Base-by-base conservation (phyloP, 2,329 filamentous ascomycete genomes). In the Aspergillus flavus region DNA sequence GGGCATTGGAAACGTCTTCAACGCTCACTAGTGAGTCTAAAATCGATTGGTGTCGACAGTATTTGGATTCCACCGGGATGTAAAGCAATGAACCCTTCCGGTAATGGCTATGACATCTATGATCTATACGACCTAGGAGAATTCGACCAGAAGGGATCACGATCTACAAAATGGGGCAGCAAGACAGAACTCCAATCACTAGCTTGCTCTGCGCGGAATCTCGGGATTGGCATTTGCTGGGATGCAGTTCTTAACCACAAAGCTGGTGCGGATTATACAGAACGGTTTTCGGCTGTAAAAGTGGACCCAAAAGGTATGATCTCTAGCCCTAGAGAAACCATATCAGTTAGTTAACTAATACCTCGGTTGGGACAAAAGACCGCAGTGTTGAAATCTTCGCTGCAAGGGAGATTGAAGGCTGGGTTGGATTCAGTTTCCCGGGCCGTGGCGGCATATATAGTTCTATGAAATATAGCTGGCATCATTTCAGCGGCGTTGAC, bases 191-290 rank as follows among this genome's bases (percentile, higher is more conserved):
- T 92, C n/a, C 67, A 84, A 2, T 78, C 81, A n/a, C 74, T 92
- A 69, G 39, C 39, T 9, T n/a, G 6, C 16, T 41, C 39, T n/a
- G 39, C 56, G 77, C 80, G 2, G 74, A 80, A 23, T 43, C 68
- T 83, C 26, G 85, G 83, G 0, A 80, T 92, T 10, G 83, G 84
- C 0, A 69, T 91, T 0, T 84, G 90, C 67, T 92, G 88, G 83
- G 90, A 92, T 73, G 87, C 88, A 1, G 89, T 93, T 6, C 78
- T 92, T 52, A 92, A 91, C 69, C 90, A 92, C 73, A 91, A 90
- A 73, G 88, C 89, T 3, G 89, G 85, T 3, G 89, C 87, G 6
- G 90, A 92, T 72, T 81, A 81, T 57, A 87, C 84, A 28, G 89
- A 92, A 72, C 83, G 84, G 58, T 89, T 85, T 62, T 78, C 79